A percentile compares a stretch with the other conserved stretches of the same genome.
These are phyloP conservation scores for Berkeleyomyces basicola DNA, from an alignment of 2,329 filamentous ascomycete species.

Conservation along the genomic window DNA sequence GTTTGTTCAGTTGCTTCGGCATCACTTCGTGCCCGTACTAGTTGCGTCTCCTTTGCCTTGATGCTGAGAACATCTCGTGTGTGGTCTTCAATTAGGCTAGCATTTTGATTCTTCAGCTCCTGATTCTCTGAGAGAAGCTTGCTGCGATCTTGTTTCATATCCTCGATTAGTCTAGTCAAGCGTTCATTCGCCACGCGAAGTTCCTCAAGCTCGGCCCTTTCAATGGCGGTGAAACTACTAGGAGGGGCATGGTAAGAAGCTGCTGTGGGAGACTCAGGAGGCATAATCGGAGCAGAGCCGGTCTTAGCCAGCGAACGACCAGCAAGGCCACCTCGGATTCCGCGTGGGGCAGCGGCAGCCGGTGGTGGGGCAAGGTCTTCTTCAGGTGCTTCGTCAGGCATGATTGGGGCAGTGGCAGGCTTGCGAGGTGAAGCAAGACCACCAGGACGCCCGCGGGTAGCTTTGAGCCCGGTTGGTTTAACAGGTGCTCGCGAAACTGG, in stretches of 20 bases:
- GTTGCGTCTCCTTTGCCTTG: constrained; percentile 94
- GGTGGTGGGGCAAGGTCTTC: constrained; percentile 35
- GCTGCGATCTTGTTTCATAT: constrained; percentile 64
- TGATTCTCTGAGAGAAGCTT: constrained; percentile 75
- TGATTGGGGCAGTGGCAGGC: constrained; percentile 29
- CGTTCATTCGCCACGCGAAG: constrained; percentile 70
- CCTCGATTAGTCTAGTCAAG: constrained; percentile 57
- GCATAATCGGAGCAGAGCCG: constrained; percentile 31
- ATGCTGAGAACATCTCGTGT: constrained; percentile 89
- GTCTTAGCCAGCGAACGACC: constrained; percentile 74
- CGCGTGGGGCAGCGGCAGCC: constrained; percentile 44
- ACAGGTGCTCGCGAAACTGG: constrained; percentile 36
- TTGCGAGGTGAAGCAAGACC: constrained; percentile 37
- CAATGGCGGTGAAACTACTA: constrained; percentile 52
- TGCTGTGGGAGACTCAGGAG: constrained; percentile 33
- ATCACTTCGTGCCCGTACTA: constrained; percentile 81
- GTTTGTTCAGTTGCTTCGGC: constrained; percentile 75
- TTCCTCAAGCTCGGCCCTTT: constrained; percentile 84
- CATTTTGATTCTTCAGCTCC: constrained; percentile 93
- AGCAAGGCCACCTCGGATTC: constrained; percentile 64
- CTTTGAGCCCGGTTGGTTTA: constrained; percentile 43
- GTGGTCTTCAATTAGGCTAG: constrained; percentile 90
- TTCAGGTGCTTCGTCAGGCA: constrained; percentile 40
- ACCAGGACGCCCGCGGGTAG: constrained; percentile 39
- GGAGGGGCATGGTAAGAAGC: constrained; percentile 31